Evolutionary conservation across 2,329 filamentous ascomycete genomes (phyloP).

Genomic region (Bipolaris oryzae): DNA sequence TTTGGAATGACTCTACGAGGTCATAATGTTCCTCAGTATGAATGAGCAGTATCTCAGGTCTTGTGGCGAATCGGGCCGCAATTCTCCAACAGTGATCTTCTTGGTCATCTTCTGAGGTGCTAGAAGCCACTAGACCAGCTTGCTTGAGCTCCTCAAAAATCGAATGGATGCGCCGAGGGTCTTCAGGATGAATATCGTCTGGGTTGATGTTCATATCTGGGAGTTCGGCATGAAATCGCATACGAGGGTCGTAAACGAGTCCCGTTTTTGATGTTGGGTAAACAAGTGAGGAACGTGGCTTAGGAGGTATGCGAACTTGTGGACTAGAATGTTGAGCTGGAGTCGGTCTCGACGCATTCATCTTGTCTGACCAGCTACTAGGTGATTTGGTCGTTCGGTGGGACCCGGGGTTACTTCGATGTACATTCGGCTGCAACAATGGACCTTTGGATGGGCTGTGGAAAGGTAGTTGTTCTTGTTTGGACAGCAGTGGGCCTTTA

Average conservation of each 20-base stretch:
- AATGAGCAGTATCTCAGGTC: constrained; percentile 78
- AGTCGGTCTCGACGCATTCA: constrained; percentile 26
- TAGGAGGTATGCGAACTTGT: constrained; percentile 39
- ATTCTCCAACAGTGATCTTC: constrained; percentile 71
- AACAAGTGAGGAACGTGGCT: constrained; percentile 44
- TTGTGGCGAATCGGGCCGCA: constrained; percentile 74
- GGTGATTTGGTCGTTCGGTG: constrained; percentile 16
- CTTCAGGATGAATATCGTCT: constrained; percentile 87
- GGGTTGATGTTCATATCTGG: constrained; percentile 51
- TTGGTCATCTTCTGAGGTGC: constrained; percentile 54
- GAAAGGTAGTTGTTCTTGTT: constrained; percentile 37
- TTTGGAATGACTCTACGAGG: constrained; percentile 70
- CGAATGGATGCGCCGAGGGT: constrained; percentile 87
- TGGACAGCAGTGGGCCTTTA: constrained; percentile 20
- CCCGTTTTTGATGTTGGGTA: constrained; percentile 50
- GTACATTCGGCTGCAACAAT: constrained; percentile 9
- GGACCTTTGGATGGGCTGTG: constrained; percentile 28
- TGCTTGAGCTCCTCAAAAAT: constrained; percentile 90
- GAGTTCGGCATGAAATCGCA: constrained; percentile 90
- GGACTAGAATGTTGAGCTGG: constrained; percentile 26
- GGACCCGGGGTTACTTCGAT: constrained; percentile 12
- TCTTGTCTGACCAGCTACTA: constrained; percentile 29
- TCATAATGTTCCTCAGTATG: constrained; percentile 78
- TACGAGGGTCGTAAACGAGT: constrained; percentile 81
- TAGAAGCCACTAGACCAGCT: constrained; percentile 75